Percentiles rank a stretch among this genome's conserved stretches.
phyloP scores from a whole-genome alignment of 495 filamentous ascomycete genomes.

The Penicillium ochrochloron region DNA sequence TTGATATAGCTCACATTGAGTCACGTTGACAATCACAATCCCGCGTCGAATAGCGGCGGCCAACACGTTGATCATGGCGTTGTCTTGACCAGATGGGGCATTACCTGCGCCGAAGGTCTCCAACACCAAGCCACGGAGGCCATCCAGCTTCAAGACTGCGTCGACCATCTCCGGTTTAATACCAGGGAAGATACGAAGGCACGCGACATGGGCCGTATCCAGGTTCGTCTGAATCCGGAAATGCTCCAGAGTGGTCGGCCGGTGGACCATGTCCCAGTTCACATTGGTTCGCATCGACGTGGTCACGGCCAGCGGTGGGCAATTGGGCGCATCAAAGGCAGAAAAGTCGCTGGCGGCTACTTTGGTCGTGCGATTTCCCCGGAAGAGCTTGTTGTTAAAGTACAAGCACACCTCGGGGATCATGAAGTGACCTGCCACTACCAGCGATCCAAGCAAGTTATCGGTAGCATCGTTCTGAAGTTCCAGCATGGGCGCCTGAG shows the following conservation, averaged over 20 bases:
- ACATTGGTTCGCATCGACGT: slow-evolving; percentile 81
- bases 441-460: slow-evolving; percentile 88
- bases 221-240: slow-evolving; percentile 80
- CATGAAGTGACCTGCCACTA: slow-evolving; percentile 94
- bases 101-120: slow-evolving; percentile 98
- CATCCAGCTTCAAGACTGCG: slow-evolving; percentile 77
- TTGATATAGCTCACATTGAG: slow-evolving; percentile 69
- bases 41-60: slow-evolving; percentile 76
- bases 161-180: slow-evolving; percentile 96
- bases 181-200: slow-evolving; percentile 92
- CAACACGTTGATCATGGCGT: slow-evolving; percentile 80
- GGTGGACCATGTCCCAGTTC: slow-evolving; percentile 78
- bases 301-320: slow-evolving; percentile 76
- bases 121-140: slow-evolving; percentile 80
- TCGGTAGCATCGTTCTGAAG: slow-evolving; percentile 96
- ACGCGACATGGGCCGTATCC: slow-evolving; percentile 88
- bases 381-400: slow-evolving; percentile 91
- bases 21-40: slow-evolving; percentile 90
- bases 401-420: slow-evolving; percentile 96
- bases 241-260: slow-evolving; percentile 71
- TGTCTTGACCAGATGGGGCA: slow-evolving; percentile 83
- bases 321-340: slow-evolving; percentile 88
- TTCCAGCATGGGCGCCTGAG: slow-evolving; percentile 90
- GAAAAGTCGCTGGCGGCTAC: slow-evolving; percentile 83
- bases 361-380: slow-evolving; percentile 90